These are phyloP conservation scores for Fistulinella cinereoalba DNA, from an alignment of 1,284 basidiomycete species.

Conservation along the genomic window DNA sequence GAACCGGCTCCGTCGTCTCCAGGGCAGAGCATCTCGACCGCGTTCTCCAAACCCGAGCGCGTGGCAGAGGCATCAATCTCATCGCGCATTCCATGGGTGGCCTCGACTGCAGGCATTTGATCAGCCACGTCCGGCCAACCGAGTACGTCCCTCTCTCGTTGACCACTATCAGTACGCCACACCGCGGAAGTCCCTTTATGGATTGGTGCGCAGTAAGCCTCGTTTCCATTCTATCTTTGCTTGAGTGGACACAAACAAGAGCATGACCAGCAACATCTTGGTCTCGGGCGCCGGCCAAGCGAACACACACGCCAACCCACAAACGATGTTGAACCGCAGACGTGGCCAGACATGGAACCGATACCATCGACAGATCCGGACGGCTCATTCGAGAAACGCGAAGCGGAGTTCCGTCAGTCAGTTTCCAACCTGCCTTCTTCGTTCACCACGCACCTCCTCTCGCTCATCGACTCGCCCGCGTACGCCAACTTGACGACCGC, in stretches of 20 bases:
- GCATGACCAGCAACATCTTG: constrained; percentile 69
- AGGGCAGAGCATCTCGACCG: constrained; percentile 80
- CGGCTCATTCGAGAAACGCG: constrained; percentile 28
- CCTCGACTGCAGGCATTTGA: constrained; percentile 89
- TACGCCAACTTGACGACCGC: constrained; percentile 92
- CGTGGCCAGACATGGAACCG: constrained; percentile 13
- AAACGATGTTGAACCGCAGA: constrained; percentile 5
- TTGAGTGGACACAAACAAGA: constrained; percentile 13
- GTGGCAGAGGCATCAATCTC: constrained; percentile 82
- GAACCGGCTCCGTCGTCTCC: constrained; percentile 88
- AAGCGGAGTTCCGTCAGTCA: constrained; percentile 37
- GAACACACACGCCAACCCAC: constrained; percentile 29
- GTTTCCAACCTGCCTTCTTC: constrained; percentile 69
- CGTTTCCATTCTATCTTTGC: constrained; percentile 2
- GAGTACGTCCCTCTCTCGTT: constrained; percentile 87
- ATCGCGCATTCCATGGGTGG: constrained; percentile 98
- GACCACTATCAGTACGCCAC: constrained; percentile 91
- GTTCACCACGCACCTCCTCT: constrained; percentile 87
- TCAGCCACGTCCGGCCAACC: constrained; percentile 79
- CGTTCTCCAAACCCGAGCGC: constrained; percentile 66
- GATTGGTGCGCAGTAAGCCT: constrained; percentile 88
- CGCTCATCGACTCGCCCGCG: constrained; percentile 92
- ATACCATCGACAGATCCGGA: constrained; percentile 15
- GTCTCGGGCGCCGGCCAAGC: constrained; percentile 63
- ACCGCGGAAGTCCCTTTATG: constrained; percentile 97